Evolutionary conservation across 352 stramenopile species (phyloP).

Genomic region (Thalassiosira exigua): DNA sequence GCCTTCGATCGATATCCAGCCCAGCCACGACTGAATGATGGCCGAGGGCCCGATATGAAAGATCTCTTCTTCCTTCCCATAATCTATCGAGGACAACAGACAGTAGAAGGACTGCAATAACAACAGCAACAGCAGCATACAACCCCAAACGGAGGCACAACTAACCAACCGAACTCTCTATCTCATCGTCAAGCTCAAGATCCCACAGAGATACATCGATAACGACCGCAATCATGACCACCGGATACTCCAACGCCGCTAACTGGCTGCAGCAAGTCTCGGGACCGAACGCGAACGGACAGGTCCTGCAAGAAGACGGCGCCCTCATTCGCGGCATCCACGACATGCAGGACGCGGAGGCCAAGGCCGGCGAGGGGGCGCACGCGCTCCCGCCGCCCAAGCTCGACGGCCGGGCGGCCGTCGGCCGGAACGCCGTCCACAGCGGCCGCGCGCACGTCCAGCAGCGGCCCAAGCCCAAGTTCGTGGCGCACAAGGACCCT

Average conservation of each 20-base stretch:
- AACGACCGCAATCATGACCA: slow-evolving; percentile 52
- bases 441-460: slow-evolving; percentile 20
- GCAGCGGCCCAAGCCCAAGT: slow-evolving; percentile 53
- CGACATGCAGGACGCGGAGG: slow-evolving; percentile 41
- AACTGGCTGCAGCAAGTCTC: slow-evolving; percentile 44
- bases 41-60: too few species aligned
- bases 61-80: too few species aligned
- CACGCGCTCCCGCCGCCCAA: slow-evolving; percentile 9
- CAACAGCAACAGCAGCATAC: too few species aligned
- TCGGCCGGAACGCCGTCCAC: slow-evolving; percentile 1
- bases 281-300: slow-evolving; percentile 16
- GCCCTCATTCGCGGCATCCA: slow-evolving; percentile 32
- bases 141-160: too few species aligned
- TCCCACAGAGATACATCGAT: too few species aligned
- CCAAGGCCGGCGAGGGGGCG: background rate
- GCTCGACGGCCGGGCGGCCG: background rate
- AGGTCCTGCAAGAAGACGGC: slow-evolving; percentile 18
- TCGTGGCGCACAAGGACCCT: slow-evolving; percentile 44
- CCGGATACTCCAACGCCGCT: slow-evolving; percentile 40
- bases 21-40: too few species aligned
- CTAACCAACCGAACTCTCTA: too few species aligned
- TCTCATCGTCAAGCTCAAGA: too few species aligned
- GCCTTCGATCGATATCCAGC: too few species aligned
- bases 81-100: too few species aligned
- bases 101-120: too few species aligned